Evolutionary conservation across 805 yeast species (phyloP), one percentile per base, ranked within the genome.

Genomic region (Lachancea cidri): DNA sequence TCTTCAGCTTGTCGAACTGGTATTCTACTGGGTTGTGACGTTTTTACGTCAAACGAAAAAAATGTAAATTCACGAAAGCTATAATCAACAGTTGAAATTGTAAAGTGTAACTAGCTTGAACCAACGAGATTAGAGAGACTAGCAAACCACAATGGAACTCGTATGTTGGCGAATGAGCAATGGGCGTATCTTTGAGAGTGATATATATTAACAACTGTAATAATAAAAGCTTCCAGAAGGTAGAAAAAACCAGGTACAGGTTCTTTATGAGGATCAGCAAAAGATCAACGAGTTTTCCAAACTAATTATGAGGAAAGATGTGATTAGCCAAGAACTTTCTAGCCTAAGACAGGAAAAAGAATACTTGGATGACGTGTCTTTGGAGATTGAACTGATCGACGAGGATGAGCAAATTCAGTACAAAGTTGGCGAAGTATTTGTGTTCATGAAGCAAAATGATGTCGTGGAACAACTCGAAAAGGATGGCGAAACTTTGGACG

Each of bases 201-300:
- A 14, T 14, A 8, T n/a, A 13, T 6, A 36, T 33, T 36, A 36
- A 27, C 33, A 14, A 5, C 11, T 17, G 27, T 38, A 51, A 58
- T 58, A 22, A 22, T 7, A 7, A 7, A 7, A 62, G 45, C 52
- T 69, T 24, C 73, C 74, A 6, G 69, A 68, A 46, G 74, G 74
- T 1, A 58, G 67, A 47, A 55, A 59, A 46, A 69, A 69, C 43
- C 62, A 55, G 35, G 61, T 60, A 4, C 66, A 65, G 44, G 74
- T 69, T 4, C 57, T 66, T 4, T 60, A 57, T 32, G 86, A 77
- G 43, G 98, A 91, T 60, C 98, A 91, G 66, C 81, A 84, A 58
- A 77, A 77, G 57, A 91, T 91, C 68, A 93, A 91, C 64, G 79
- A 79, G 59, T 91, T 93, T 58, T 86, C 96, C 13, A 83, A 88